Base-by-base conservation (phyloP, 1,284 basidiomycete genomes). In the Ganoderma boninense region DNA sequence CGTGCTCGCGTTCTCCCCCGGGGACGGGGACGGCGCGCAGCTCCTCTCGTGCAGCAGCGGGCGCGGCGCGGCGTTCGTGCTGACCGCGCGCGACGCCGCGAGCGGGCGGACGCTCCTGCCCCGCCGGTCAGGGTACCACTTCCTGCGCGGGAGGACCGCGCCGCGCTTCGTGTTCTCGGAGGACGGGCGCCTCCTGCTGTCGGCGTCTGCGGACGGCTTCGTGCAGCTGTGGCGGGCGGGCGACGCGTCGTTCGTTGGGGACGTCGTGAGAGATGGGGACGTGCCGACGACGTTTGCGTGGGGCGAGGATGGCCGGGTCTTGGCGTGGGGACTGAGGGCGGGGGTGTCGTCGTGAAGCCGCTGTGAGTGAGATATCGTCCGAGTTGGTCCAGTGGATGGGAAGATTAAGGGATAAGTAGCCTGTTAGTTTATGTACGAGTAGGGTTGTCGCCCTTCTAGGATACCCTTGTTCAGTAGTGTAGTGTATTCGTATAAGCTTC, bases 141-240 rank as follows among this genome's bases (percentile, higher is more conserved):
- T 16, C 18, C 29, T 57, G 29, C 14, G 54, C 16, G 18, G 29
- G 4, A 5, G 54, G 54, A 35, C 54, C 2, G 54, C 29, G 18
- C 54, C 54, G 54, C 26, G 29, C 29, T 57, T 32, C 54, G 54
- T 29, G 54, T 57, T 57, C 32, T 57, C 54, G 54, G 54, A 57
- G 5, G 54, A 57, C 29, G 14, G 54, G 10, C 20, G 29, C 29
- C 16, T 20, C 6, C 16, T 57, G 10, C 14, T 57, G 5, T 57
- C 54, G 54, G 54, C 32, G 54, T 57, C 54, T 29, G 54, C 32
- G 29, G 54, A 57, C 54, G 54, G 54, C 14, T 18, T 16, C 29
- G 29, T 57, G 54, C 54, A 32, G 54, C 5, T 35, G 54, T 57
- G 54, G 54, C 26, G 29, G 54, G 54, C 54, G 29, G 7, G 13